These are phyloP conservation scores for Pseudocercospora eumusae DNA, from an alignment of 2,329 filamentous ascomycete genomes.

Conservation along the genomic window DNA sequence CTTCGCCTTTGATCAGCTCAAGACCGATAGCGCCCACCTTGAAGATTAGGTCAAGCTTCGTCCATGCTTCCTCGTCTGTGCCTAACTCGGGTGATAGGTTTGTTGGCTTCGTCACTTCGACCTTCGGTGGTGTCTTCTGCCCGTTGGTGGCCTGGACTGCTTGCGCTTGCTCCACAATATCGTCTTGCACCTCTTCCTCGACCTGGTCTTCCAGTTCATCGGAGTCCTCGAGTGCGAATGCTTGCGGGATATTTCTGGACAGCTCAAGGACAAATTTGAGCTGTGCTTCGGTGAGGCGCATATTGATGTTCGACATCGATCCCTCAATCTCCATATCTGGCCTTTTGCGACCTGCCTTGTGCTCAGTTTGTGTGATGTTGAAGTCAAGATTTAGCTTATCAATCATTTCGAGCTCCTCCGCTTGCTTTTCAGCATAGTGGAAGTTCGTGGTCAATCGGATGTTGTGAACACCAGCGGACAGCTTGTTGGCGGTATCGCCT, in stretches of 20 bases:
- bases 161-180: conserved; percentile 54
- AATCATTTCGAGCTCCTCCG: conserved; percentile 92
- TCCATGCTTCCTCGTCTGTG: conserved; percentile 73
- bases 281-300: conserved; percentile 86
- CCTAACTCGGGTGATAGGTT: conserved; percentile 65
- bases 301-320: conserved; percentile 88
- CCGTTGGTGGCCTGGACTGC: conserved; percentile 52
- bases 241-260: conserved; percentile 81
- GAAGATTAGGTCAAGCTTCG: conserved; percentile 89
- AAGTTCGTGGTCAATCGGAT: conserved; percentile 88
- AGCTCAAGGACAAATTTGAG: conserved; percentile 86
- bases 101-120: conserved; percentile 34
- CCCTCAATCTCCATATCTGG: conserved; percentile 92
- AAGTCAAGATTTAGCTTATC: conserved; percentile 95
- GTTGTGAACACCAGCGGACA: conserved; percentile 88
- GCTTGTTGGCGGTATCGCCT: conserved; percentile 78
- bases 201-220: conserved; percentile 70
- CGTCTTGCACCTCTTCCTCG: conserved; percentile 68
- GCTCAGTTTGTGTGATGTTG: conserved; percentile 87
- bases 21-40: conserved; percentile 83
- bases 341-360: conserved; percentile 71
- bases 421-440: conserved; percentile 69
- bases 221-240: conserved; percentile 74
- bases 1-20: conserved; percentile 77
- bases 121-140: conserved; percentile 29